A percentile compares a stretch with the other conserved stretches of the same genome.
These are phyloP conservation scores for Globisporangium orthogonon DNA, from an alignment of 352 stramenopile species.

Conservation along the genomic window DNA sequence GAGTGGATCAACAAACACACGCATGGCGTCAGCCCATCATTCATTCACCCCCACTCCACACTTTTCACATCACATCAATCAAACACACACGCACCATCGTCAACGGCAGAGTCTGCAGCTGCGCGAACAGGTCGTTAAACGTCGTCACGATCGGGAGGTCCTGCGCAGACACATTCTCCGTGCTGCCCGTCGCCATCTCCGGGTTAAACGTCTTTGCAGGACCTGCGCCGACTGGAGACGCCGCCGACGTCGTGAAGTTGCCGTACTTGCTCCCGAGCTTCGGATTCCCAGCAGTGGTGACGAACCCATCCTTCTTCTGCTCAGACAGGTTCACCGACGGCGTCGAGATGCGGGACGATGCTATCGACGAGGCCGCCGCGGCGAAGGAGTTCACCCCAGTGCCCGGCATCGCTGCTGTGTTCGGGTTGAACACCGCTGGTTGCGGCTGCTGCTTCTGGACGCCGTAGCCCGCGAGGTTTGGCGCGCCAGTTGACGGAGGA, in stretches of 20 bases:
- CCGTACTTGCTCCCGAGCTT: constrained; percentile 84
- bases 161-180: constrained; percentile 64
- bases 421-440: constrained; percentile 29
- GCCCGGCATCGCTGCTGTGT: constrained; percentile 38
- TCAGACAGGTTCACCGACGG: constrained; percentile 76
- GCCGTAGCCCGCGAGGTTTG: constrained; percentile 22
- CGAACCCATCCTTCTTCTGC: constrained; percentile 80
- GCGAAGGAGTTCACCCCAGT: constrained; percentile 67
- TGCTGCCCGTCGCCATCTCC: constrained; percentile 52
- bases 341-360: constrained; percentile 74
- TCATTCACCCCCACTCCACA: neutral
- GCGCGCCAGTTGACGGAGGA: constrained; percentile 35
- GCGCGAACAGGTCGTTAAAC: constrained; percentile 75
- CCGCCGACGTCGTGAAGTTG: constrained; percentile 54
- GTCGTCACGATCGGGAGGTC: constrained; percentile 73
- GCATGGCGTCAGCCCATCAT: neutral
- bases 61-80: neutral
- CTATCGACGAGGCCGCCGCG: constrained; percentile 37
- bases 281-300: constrained; percentile 84
- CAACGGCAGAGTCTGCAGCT: constrained; percentile 64
- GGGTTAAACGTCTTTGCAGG: constrained; percentile 35
- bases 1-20: constrained; percentile 9
- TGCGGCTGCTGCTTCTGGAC: constrained; percentile 16
- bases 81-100: constrained; percentile 61
- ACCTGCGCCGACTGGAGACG: constrained; percentile 35